These are phyloP conservation scores for Candida alai DNA, from an alignment of 805 yeast species.

Conservation along the genomic window DNA sequence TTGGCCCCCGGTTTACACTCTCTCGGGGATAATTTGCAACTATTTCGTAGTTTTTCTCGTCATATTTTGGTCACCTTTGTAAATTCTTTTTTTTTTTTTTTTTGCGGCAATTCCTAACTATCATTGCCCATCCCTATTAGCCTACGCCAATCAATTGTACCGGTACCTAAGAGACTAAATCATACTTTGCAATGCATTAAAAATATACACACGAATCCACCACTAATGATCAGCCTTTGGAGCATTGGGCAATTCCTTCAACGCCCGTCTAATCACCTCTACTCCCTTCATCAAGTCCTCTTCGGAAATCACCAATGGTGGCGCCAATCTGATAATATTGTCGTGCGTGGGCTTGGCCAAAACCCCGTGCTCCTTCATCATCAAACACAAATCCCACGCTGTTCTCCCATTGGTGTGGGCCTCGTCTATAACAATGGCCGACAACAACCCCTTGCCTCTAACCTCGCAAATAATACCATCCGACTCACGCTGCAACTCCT, in stretches of 20 bases:
- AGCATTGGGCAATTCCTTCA: constrained; percentile 52
- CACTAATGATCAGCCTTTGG: constrained; percentile 39
- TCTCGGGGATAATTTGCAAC: no score
- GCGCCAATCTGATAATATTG: constrained; percentile 92
- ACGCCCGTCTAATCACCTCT: constrained; percentile 59
- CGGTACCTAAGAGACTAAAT: not conserved
- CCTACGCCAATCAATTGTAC: not conserved
- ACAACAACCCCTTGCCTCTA: constrained; percentile 81
- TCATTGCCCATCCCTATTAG: no score
- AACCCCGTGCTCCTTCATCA: constrained; percentile 85
- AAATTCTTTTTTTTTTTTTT: no score
- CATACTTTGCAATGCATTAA: no score
- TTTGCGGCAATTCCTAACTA: no score
- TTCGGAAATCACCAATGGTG: constrained; percentile 87
- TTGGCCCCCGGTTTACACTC: no score
- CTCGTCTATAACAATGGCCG: constrained; percentile 89
- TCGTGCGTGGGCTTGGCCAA: constrained; percentile 97
- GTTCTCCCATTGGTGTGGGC: constrained; percentile 79
- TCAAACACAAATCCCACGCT: constrained; percentile 93
- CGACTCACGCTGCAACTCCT: constrained; percentile 48
- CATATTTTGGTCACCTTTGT: no score
- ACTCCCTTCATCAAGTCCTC: constrained; percentile 84
- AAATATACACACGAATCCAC: not conserved
- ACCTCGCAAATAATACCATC: constrained; percentile 56
- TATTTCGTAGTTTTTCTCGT: no score